Evolutionary conservation across 495 filamentous ascomycete species (phyloP), one percentile per base, ranked within the genome.

Genomic region (Neurospora sp.): DNA sequence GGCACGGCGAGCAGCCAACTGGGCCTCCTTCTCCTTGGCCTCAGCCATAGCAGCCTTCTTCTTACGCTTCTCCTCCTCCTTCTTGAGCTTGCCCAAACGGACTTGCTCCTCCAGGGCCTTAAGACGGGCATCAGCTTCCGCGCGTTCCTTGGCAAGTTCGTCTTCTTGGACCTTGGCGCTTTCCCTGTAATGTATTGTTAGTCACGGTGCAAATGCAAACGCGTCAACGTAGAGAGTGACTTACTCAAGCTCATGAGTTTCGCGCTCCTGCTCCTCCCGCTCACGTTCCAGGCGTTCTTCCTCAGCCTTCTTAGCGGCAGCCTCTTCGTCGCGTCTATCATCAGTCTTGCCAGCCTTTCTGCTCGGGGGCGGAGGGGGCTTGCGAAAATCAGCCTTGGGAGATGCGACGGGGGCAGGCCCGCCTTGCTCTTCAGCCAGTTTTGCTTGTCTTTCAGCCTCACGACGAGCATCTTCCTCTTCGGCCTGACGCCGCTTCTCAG

Each of bases 391-490:
- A 2, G 83, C 65, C 81, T 91, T 94, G 1, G 81, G 78, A 9
- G 81, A 75, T 41, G 76, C 71, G 44, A 80, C 27, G 20, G 87
- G 81, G 10, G 90, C 86, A 39, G 92, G 87, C 40, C 86, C 87
- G 22, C 91, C 88, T 69, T 91, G 88, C 80, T 98, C 96, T 72
- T 95, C 94, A 38, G 90, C 90, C 70, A 98, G 84, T 77, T 95
- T 89, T 70, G 90, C 91, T 77, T 97, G 94, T 75, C 94, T 88
- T 78, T 97, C 93, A 65, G 91, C 84, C 77, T 98, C 96, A 4
- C 96, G 89, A 75, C 91, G 91, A n/a, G 90, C 88, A 82, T 99
- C 96, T 83, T 98, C 96, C 78, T 95, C 95, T 81, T 99, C 96
- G 0, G 96, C 94, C 80, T 95, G 91, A 70, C 86, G 90, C 59